Evolutionary conservation across 2,329 filamentous ascomycete genomes (phyloP).

Genomic region (Hymenoscyphus linearis): DNA sequence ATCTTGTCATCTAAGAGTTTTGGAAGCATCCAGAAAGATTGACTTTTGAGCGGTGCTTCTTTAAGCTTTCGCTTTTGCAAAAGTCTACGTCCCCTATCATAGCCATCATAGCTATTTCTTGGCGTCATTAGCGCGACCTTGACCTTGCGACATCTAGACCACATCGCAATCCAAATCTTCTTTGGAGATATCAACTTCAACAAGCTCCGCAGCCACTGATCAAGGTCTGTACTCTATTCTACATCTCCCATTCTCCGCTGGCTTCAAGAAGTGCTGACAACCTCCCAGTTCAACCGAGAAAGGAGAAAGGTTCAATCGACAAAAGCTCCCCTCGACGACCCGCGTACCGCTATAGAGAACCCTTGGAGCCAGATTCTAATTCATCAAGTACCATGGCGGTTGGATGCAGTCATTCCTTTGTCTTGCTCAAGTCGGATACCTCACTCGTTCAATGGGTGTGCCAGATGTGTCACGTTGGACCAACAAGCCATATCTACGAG

Average conservation of each 20-base stretch:
- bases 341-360: background rate
- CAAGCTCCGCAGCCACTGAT: background rate
- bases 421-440: slow-evolving; percentile 62
- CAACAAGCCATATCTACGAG: slow-evolving; percentile 64
- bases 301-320: too few species aligned
- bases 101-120: background rate
- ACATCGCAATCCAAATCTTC: background rate
- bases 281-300: background rate
- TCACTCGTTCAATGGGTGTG: slow-evolving; percentile 62
- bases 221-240: background rate
- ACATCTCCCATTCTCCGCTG: background rate
- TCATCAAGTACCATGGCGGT: slow-evolving; percentile 41
- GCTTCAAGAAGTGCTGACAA: background rate
- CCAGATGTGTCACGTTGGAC: slow-evolving; percentile 57
- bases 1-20: background rate
- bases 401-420: slow-evolving; percentile 55
- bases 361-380: background rate
- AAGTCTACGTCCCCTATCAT: background rate
- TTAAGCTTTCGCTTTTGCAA: background rate
- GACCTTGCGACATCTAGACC: background rate
- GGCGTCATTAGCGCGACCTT: background rate
- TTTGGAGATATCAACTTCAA: background rate
- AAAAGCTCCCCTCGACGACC: background rate
- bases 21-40: background rate
- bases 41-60: background rate